Conservation (phyloP, 176 grass and related monocot species). For the Triticum aestivum region DNA sequence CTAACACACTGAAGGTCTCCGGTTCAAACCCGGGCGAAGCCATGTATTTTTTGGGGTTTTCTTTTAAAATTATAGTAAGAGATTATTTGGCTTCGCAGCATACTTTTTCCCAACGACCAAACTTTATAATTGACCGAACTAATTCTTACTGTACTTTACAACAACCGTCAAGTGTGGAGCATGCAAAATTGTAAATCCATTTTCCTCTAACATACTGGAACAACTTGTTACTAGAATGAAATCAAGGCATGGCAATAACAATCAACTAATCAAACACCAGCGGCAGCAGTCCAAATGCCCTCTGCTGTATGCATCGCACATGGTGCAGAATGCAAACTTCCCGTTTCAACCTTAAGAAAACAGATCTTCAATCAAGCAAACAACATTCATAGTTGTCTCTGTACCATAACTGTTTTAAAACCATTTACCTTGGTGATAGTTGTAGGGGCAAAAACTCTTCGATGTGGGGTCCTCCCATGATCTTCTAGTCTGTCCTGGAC, state of each 20-base stretch:
- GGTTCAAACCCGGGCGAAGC: slow-evolving; percentile 88
- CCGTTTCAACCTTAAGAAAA: not conserved
- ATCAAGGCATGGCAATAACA: not conserved
- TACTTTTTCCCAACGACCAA: not conserved
- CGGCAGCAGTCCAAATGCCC: not conserved
- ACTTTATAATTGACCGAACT: not conserved
- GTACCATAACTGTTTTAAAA: not conserved
- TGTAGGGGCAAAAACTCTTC: not conserved
- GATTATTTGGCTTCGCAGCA: no score
- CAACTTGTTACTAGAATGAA: no score
- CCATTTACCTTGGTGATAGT: slow-evolving; percentile 12
- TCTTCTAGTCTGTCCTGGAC: slow-evolving; percentile 17
- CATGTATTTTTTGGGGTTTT: not conserved
- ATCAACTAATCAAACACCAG: not conserved
- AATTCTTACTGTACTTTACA: not conserved
- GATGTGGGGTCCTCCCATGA: not conserved
- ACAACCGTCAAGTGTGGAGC: no score
- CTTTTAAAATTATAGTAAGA: not conserved
- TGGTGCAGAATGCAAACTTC: not conserved
- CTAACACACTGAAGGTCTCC: slow-evolving; percentile 94
- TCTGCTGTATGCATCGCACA: not conserved
- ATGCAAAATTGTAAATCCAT: no score
- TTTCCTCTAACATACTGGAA: no score
- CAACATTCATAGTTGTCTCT: not conserved
- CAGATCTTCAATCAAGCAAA: not conserved